A percentile compares a stretch with the other conserved stretches of the same genome.
These are phyloP conservation scores for Mycosphaerella sp. DNA, from an alignment of 2,329 filamentous ascomycete species.

Conservation along the genomic window DNA sequence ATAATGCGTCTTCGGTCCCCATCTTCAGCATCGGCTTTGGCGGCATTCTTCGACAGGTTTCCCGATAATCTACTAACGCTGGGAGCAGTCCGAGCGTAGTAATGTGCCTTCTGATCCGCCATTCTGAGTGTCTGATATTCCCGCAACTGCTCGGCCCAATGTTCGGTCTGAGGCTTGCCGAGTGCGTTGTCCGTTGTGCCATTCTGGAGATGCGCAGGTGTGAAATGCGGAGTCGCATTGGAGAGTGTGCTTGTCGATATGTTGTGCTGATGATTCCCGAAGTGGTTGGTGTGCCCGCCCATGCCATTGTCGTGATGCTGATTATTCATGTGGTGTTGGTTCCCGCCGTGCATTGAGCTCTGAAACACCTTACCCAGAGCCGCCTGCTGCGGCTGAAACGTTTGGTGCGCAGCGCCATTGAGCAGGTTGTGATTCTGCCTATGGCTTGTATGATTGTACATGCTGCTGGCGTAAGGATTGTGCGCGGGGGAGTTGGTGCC, in stretches of 20 bases:
- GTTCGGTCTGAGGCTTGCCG: conserved; percentile 56
- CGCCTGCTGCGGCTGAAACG: conserved; percentile 45
- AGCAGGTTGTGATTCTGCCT: conserved; percentile 70
- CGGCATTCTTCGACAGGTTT: conserved; percentile 31
- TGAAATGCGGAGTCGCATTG: conserved; percentile 59
- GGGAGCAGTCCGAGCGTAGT: conserved; percentile 65
- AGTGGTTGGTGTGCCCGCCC: conserved; percentile 50
- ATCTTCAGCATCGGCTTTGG: conserved; percentile 47
- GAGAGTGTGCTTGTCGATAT: conserved; percentile 57
- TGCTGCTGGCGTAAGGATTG: conserved; percentile 60
- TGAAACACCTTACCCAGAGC: conserved; percentile 66
- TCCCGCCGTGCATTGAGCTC: conserved; percentile 49
- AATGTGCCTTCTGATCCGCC: conserved; percentile 46
- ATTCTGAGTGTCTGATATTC: conserved; percentile 29
- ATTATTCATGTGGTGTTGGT: conserved; percentile 36
- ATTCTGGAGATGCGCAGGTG: conserved; percentile 54
- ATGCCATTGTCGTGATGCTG: conserved; percentile 46
- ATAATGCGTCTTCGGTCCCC: conserved; percentile 54
- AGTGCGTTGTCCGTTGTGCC: conserved; percentile 49
- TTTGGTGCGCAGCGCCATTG: conserved; percentile 60
- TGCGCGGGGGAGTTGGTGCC: conserved; percentile 47
- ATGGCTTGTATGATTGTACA: conserved; percentile 63
- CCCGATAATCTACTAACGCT: conserved; percentile 27
- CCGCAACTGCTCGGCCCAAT: conserved; percentile 85
- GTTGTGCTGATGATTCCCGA: conserved; percentile 57